These are phyloP conservation scores for Lactarius hatsudake DNA, from an alignment of 768 basidiomycete species.

Conservation along the genomic window DNA sequence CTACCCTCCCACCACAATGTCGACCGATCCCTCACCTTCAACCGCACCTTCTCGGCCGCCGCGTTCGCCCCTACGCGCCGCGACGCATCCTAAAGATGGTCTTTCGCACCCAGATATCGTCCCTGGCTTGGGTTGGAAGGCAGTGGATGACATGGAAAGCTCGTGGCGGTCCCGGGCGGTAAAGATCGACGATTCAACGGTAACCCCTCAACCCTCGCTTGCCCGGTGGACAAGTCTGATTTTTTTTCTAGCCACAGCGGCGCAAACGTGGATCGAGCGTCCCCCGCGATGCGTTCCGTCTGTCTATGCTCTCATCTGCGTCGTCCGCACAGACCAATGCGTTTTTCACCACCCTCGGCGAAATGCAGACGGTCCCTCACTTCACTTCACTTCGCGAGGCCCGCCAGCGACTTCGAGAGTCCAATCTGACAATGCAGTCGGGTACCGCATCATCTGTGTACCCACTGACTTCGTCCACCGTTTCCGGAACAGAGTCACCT, in stretches of 20 bases:
- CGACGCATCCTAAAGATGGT: constrained; percentile 16
- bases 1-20: constrained; percentile 24
- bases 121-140: constrained; percentile 17
- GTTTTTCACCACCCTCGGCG: constrained; percentile 25
- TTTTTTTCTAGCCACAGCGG: constrained; percentile 9
- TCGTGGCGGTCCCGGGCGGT: constrained; percentile 23
- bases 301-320: constrained; percentile 25
- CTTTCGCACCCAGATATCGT: constrained; percentile 13
- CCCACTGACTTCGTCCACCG: constrained; percentile 66
- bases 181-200: constrained; percentile 24
- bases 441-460: constrained; percentile 74
- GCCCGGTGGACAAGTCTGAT: background rate
- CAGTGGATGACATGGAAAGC: constrained; percentile 25
- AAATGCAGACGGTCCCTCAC: constrained; percentile 28
- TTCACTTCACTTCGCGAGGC: constrained; percentile 28
- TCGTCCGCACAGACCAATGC: constrained; percentile 26
- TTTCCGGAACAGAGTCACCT: constrained; percentile 61
- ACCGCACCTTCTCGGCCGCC: constrained; percentile 24
- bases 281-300: constrained; percentile 28
- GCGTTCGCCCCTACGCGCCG: constrained; percentile 26
- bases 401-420: constrained; percentile 40
- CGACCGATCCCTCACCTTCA: constrained; percentile 8
- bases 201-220: constrained; percentile 8
- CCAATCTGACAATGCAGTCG: constrained; percentile 59
- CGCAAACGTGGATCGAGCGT: constrained; percentile 29